phyloP scores from a whole-genome alignment of 208 protist species.

The Angomonas deanei region DNA sequence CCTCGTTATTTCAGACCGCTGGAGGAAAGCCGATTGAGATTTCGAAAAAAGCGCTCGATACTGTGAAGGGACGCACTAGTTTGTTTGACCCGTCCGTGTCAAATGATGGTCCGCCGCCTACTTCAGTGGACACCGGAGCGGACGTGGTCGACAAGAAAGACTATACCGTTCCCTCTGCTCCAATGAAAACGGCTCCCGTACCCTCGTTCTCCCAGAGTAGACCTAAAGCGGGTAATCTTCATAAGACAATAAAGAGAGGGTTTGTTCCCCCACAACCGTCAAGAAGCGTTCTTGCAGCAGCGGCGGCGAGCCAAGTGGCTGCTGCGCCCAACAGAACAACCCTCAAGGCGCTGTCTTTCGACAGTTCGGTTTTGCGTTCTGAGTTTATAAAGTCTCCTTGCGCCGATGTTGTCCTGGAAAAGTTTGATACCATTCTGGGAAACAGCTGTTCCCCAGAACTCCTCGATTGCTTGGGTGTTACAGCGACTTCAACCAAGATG shows the following conservation, averaged over 20 bases:
- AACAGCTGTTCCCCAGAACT: background rate
- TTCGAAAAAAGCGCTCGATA: background rate
- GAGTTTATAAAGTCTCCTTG: background rate
- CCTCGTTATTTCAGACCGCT: constrained; percentile 2
- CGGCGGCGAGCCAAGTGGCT: background rate
- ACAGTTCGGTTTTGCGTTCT: background rate
- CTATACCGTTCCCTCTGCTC: too few relatives aligned
- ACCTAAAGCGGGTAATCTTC: too few relatives aligned
- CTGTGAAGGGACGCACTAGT: background rate
- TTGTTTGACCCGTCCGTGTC: background rate
- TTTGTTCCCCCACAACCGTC: background rate
- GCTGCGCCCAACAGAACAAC: background rate
- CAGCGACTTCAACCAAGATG: background rate
- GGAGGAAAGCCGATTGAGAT: constrained; percentile 9
- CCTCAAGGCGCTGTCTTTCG: background rate
- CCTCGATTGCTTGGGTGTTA: background rate
- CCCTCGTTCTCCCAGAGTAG: too few relatives aligned
- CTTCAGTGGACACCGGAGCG: too few relatives aligned
- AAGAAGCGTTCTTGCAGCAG: background rate
- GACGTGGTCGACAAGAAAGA: too few relatives aligned
- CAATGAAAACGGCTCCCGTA: too few relatives aligned
- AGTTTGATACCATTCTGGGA: background rate
- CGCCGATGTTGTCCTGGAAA: background rate
- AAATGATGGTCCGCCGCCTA: background rate
- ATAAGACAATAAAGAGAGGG: too few relatives aligned